phyloP scores from a whole-genome alignment of 768 basidiomycete species.

The Mycena epipterygia region DNA sequence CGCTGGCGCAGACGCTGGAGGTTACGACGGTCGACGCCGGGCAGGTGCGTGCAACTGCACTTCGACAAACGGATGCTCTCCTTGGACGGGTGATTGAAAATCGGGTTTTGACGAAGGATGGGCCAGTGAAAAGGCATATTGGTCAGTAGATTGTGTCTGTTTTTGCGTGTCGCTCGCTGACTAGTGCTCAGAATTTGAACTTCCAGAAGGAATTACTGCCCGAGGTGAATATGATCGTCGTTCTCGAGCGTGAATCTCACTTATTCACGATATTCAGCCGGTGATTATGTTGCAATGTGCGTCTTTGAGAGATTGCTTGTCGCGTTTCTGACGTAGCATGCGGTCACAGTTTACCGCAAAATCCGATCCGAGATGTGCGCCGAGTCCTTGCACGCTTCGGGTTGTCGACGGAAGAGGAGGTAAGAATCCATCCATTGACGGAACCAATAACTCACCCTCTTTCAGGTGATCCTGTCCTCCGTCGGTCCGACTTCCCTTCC shows the following conservation, averaged over 20 bases:
- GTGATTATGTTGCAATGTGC: not conserved
- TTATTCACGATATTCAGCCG: not conserved
- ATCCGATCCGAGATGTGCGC: conserved; percentile 43
- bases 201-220: not conserved
- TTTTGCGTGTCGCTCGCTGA: not conserved
- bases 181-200: not conserved
- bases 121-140: not conserved
- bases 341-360: not conserved
- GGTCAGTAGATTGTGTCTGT: not conserved
- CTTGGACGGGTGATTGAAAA: not conserved
- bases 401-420: not conserved
- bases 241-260: not conserved
- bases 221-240: no score
- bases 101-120: not conserved
- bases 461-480: not conserved
- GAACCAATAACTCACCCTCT: no score
- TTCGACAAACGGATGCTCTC: not conserved
- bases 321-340: not conserved
- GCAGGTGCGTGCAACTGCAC: not conserved
- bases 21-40: not conserved
- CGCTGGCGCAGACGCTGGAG: not conserved
- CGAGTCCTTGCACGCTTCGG: not conserved
- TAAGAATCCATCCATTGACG: not conserved
- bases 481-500: not conserved
- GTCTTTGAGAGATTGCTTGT: not conserved